A percentile compares a stretch with the other conserved stretches of the same genome.
Evolutionary conservation across 306 rosid species (phyloP).

Genomic region (Trichosanthes truncata): DNA sequence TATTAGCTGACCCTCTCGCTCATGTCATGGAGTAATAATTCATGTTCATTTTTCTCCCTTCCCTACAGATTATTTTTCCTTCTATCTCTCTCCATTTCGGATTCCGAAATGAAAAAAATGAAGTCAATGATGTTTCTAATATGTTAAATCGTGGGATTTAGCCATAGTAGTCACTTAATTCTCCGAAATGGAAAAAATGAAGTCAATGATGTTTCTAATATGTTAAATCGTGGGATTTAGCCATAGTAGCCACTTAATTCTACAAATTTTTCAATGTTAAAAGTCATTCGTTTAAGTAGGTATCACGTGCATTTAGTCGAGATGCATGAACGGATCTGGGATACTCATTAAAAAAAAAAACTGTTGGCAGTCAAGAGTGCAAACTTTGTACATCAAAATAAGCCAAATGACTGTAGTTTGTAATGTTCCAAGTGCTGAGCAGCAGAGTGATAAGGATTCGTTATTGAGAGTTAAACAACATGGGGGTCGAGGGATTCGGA

Average conservation of each 20-base stretch:
- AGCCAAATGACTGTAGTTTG: background rate
- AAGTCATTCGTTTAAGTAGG: background rate
- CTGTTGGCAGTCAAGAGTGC: no score
- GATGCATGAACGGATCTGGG: background rate
- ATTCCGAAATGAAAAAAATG: background rate
- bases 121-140: background rate
- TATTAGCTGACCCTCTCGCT: background rate
- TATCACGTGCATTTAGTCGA: background rate
- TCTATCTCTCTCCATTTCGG: background rate
- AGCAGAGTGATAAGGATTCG: background rate
- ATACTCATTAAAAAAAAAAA: no score
- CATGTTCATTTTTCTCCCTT: background rate
- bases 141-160: background rate
- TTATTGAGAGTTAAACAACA: no score
- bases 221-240: background rate
- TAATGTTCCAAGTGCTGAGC: background rate
- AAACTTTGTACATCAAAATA: no score
- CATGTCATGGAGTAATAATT: background rate
- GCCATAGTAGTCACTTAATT: background rate
- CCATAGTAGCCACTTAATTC: background rate
- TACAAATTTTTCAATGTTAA: background rate
- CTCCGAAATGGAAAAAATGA: background rate
- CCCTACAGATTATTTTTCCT: background rate
- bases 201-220: background rate
- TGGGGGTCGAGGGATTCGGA: no score